A percentile compares a stretch with the other conserved stretches of the same genome.
These are phyloP conservation scores for Russula abietina DNA, from an alignment of 768 basidiomycete species.

Conservation along the genomic window DNA sequence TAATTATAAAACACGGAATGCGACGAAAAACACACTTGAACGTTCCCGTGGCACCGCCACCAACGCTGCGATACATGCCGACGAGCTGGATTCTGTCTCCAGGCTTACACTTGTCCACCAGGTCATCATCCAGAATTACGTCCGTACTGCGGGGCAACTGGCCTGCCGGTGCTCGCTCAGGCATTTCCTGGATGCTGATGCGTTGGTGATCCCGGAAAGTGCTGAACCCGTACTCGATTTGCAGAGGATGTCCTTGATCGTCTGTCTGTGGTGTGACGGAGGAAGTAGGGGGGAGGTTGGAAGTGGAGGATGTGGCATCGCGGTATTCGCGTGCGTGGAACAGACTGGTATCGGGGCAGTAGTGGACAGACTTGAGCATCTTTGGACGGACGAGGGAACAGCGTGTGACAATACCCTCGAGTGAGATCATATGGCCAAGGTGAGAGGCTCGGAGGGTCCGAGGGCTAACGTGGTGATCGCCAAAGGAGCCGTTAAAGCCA, in stretches of 20 bases:
- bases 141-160: constrained; percentile 95
- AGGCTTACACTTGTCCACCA: constrained; percentile 96
- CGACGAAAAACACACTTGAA: constrained; percentile 68
- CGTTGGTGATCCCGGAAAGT: constrained; percentile 95
- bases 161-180: constrained; percentile 95
- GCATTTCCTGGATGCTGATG: constrained; percentile 99
- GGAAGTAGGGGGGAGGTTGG: constrained; percentile 79
- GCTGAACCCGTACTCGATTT: constrained; percentile 89
- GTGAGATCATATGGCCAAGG: constrained; percentile 91
- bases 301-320: constrained; percentile 83
- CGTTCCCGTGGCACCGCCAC: constrained; percentile 83
- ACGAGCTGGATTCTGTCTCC: constrained; percentile 97
- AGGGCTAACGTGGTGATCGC: constrained; percentile 96
- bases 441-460: constrained; percentile 82
- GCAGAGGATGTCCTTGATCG: constrained; percentile 78
- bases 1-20: background rate
- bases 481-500: constrained; percentile 93
- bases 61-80: constrained; percentile 89
- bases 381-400: constrained; percentile 98
- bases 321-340: constrained; percentile 90
- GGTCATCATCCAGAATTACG: constrained; percentile 90
- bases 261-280: constrained; percentile 87
- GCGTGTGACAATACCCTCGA: constrained; percentile 97
- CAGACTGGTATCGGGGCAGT: constrained; percentile 76
- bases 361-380: constrained; percentile 96